phyloP scores from a whole-genome alignment of 257 asterid genomes.

The Fraxinus quadrangulata region DNA sequence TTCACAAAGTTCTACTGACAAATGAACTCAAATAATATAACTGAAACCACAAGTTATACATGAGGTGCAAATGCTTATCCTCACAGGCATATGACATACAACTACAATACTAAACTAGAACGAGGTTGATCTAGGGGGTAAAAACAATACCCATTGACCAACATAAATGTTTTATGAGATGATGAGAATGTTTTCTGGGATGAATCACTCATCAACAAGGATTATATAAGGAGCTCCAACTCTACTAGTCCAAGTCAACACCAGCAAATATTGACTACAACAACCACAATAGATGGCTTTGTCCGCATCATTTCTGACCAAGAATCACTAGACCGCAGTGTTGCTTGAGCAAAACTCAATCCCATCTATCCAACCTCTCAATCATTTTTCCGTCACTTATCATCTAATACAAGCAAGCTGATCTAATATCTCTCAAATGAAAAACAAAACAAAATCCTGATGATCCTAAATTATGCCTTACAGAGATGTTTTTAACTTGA shows the following conservation, averaged over 20 bases:
- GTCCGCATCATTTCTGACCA: slow-evolving; percentile 5
- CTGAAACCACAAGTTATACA: slow-evolving; percentile 10
- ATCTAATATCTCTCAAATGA: not conserved
- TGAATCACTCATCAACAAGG: slow-evolving; percentile 6
- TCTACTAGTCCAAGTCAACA: not conserved
- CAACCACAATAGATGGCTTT: not conserved
- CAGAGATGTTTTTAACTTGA: not conserved
- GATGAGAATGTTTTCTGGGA: not conserved
- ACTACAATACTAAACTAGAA: slow-evolving; percentile 22
- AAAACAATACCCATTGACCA: slow-evolving; percentile 6
- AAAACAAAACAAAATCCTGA: not conserved
- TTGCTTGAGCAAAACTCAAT: slow-evolving; percentile 16
- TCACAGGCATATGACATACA: slow-evolving; percentile 11
- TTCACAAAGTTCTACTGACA: slow-evolving; percentile 16
- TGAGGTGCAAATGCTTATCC: slow-evolving; percentile 7
- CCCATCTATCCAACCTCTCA: slow-evolving; percentile 8
- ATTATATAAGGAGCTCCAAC: slow-evolving; percentile 10
- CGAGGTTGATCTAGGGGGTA: not conserved
- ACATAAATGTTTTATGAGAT: not conserved
- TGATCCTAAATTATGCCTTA: not conserved
- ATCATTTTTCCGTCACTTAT: slow-evolving; percentile 12
- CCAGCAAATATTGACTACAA: not conserved
- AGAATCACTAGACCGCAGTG: slow-evolving; percentile 6
- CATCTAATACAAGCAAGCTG: slow-evolving; percentile 3
- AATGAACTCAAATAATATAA: slow-evolving; percentile 10